These are phyloP conservation scores for Picochlorum sp. DNA, from an alignment of 139 green algal species.

Conservation along the genomic window DNA sequence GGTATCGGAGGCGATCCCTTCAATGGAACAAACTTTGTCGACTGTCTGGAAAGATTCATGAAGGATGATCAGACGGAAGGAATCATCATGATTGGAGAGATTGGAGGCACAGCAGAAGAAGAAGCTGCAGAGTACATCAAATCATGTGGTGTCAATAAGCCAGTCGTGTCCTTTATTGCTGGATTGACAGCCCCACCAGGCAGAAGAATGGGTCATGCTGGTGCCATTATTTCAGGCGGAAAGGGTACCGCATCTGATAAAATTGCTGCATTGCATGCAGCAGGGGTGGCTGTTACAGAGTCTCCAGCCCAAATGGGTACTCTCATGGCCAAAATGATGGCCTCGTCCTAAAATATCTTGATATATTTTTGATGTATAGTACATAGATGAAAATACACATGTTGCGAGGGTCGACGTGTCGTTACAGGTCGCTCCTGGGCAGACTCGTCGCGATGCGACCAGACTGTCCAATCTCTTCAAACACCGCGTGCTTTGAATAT, in stretches of 20 bases:
- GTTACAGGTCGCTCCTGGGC: too few species aligned
- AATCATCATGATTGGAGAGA: constrained; percentile 99
- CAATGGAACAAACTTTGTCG: constrained; percentile 98
- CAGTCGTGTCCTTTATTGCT: constrained; percentile 98
- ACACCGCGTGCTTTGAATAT: too few species aligned
- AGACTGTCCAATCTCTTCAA: too few species aligned
- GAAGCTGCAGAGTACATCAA: constrained; percentile 92
- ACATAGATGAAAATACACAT: too few species aligned
- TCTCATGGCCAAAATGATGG: constrained; percentile 58
- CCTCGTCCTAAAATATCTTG: too few species aligned
- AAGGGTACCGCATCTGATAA: constrained; percentile 95
- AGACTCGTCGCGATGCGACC: too few species aligned
- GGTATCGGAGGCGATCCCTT: constrained; percentile 88
- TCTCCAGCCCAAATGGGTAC: constrained; percentile 83
- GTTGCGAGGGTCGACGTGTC: too few species aligned
- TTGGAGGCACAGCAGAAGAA: constrained; percentile 96
- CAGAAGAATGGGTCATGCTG: constrained; percentile 95
- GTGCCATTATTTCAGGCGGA: constrained; percentile 79
- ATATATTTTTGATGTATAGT: too few species aligned
- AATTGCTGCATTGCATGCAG: constrained; percentile 84
- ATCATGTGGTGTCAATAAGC: constrained; percentile 82
- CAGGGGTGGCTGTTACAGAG: constrained; percentile 75
- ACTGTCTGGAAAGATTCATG: constrained; percentile 93
- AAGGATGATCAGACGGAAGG: constrained; percentile 90
- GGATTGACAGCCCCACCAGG: constrained; percentile 93